phyloP scores from a whole-genome alignment of 352 stramenopile species.

The Phytopythium oedochilum region DNA sequence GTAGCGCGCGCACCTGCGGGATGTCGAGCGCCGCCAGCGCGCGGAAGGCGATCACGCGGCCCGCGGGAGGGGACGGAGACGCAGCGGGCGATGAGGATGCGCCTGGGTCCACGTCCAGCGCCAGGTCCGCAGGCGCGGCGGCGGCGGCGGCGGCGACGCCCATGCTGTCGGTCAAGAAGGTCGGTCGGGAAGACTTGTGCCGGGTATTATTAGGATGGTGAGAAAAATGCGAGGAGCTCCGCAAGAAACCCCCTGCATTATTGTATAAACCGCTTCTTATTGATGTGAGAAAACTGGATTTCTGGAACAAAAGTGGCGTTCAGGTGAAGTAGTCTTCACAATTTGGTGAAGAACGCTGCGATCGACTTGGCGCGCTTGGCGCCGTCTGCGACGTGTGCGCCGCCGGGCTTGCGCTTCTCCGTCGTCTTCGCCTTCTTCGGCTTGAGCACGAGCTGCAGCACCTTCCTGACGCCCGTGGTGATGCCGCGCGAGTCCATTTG shows the following conservation, averaged over 20 bases:
- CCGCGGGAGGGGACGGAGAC: too few species aligned
- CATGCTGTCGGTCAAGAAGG: not conserved
- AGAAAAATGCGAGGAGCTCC: not conserved
- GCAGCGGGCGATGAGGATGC: not conserved
- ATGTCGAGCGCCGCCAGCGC: conserved; percentile 81
- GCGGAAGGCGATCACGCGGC: conserved; percentile 67
- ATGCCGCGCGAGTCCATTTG: conserved; percentile 82
- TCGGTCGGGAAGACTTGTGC: too few species aligned
- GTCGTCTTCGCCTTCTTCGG: conserved; percentile 9
- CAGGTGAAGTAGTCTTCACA: too few species aligned
- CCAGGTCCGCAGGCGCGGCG: not conserved
- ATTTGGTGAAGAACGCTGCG: conserved; percentile 63
- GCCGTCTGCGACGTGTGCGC: conserved; percentile 29
- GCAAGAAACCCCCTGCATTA: not conserved
- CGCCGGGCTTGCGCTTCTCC: conserved; percentile 1
- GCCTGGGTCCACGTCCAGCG: conserved; percentile 11
- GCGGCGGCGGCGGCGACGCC: conserved; percentile 2
- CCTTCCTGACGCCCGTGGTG: conserved; percentile 87
- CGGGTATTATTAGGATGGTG: not conserved
- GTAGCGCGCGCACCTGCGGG: conserved; percentile 86
- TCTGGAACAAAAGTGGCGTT: too few species aligned
- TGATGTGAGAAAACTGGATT: too few species aligned
- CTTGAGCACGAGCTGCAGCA: conserved; percentile 50
- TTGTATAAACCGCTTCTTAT: too few species aligned
- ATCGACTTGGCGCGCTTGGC: conserved; percentile 55